Conservation (phyloP, 441 rosid genomes). For the Croton laevigatus region DNA sequence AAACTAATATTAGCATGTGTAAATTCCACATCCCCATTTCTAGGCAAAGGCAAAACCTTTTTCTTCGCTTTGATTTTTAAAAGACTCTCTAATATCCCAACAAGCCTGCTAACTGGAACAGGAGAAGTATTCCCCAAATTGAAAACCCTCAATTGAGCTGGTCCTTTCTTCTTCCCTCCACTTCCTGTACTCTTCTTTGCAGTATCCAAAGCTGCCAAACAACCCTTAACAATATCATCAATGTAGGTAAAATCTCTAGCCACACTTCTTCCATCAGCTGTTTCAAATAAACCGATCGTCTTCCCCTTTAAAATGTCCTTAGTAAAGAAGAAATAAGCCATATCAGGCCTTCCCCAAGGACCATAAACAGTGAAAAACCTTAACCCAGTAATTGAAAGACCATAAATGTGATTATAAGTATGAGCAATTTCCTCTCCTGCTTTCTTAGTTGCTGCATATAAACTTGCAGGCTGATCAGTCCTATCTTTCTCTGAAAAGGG, state of each 20-base stretch:
- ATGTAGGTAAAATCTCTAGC: slow-evolving; percentile 80
- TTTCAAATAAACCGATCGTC: slow-evolving; percentile 48
- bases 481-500: slow-evolving; percentile 75
- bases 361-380: slow-evolving; percentile 82
- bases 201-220: slow-evolving; percentile 73
- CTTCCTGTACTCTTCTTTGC: slow-evolving; percentile 76
- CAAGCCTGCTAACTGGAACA: slow-evolving; percentile 61
- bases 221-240: slow-evolving; percentile 74
- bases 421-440: slow-evolving; percentile 79
- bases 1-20: slow-evolving; percentile 71
- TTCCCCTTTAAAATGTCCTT: slow-evolving; percentile 61
- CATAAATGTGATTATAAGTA: slow-evolving; percentile 68
- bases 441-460: slow-evolving; percentile 78
- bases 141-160: slow-evolving; percentile 58
- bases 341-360: slow-evolving; percentile 85
- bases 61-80: slow-evolving; percentile 67
- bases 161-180: slow-evolving; percentile 68
- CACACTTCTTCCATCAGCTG: slow-evolving; percentile 59
- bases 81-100: slow-evolving; percentile 59
- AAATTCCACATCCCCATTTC: slow-evolving; percentile 77
- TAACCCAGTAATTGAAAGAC: slow-evolving; percentile 74
- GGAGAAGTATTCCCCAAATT: slow-evolving; percentile 83
- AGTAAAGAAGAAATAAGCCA: slow-evolving; percentile 82
- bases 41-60: slow-evolving; percentile 56
- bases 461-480: slow-evolving; percentile 75